A percentile compares a stretch with the other conserved stretches of the same genome.
Conservation (phyloP, 371 early-diverging fungal species). For the Batkoa obscura region DNA sequence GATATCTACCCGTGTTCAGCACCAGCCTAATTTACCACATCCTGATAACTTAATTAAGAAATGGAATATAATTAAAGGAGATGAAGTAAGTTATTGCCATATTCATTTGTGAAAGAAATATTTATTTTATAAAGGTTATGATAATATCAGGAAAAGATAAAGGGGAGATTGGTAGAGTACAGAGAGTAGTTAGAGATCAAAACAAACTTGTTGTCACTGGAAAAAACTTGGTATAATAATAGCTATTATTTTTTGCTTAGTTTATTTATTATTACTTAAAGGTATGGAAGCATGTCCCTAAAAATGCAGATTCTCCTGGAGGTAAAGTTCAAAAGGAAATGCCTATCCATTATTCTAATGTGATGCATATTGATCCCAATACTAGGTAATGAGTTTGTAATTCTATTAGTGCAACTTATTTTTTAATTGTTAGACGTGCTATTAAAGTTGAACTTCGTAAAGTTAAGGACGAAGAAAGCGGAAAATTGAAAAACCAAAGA, state of each 20-base stretch:
- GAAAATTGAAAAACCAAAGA: slow-evolving; percentile 22
- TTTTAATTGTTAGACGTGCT: slow-evolving; percentile 11
- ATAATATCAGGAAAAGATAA: slow-evolving; percentile 36
- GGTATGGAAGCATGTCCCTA: slow-evolving; percentile 9
- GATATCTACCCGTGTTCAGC: slow-evolving; percentile 7
- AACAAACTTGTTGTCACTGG: slow-evolving; percentile 32
- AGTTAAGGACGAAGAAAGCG: slow-evolving; percentile 11
- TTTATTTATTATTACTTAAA: not conserved
- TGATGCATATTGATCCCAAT: slow-evolving; percentile 37
- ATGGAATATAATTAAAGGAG: slow-evolving; percentile 41
- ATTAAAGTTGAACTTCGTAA: slow-evolving; percentile 12
- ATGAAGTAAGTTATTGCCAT: slow-evolving; percentile 18
- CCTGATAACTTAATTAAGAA: slow-evolving; percentile 24
- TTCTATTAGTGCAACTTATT: not conserved
- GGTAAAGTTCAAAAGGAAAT: slow-evolving; percentile 26
- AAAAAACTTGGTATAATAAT: slow-evolving; percentile 23
- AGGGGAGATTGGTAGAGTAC: slow-evolving; percentile 33
- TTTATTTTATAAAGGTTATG: slow-evolving; percentile 15
- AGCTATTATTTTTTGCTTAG: not conserved
- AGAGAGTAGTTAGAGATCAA: slow-evolving; percentile 24
- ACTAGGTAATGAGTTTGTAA: slow-evolving; percentile 14
- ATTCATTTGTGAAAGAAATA: not conserved
- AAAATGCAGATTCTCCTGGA: not conserved
- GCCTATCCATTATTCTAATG: slow-evolving; percentile 40
- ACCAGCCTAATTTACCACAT: slow-evolving; percentile 18